Base-by-base conservation (phyloP, 768 basidiomycete genomes). In the Lepiota subincarnata region DNA sequence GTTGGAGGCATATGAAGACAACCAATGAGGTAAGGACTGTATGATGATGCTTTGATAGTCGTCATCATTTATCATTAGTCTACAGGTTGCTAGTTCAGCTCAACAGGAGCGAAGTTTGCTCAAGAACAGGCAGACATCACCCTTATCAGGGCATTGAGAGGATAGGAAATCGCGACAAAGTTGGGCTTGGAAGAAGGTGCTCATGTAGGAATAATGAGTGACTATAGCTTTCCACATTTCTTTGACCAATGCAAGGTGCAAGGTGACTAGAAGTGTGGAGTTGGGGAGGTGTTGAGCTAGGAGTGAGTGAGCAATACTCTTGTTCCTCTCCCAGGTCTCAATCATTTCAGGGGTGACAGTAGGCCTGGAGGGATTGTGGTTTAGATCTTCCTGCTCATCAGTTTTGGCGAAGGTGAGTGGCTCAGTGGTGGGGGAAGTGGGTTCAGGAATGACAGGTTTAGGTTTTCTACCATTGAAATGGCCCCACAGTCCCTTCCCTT, bases 161-260 rank as follows among this genome's bases (percentile, higher is more conserved):
- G 63, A 52, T 28, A 67, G 55, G 55, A 71, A 72, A 7, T 57
- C 35, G 22, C 54, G 38, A 26, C 57, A 56, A 18, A 69, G 38
- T 20, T 64, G 63, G 22, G 66, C 60, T 44, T 68, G 62, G 12
- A 62, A 65, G 48, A 59, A 67, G 8, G 61, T 53, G 12, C 66
- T 61, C 56, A 69, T 70, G 45, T 66, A 56, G 1, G 66, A 64
- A 55, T 63, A 71, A 53, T 72, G 26, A 1, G 55, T 50, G 48
- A 74, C 68, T 7, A n/a, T n/a, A n/a, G 55, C 57, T 0, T 60
- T 57, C 70, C 69, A 72, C 48, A 60, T 60, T 4, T 58, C 59
- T n/a, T 58, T 59, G 19, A 69, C 66, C 6, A 63, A 61, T 8
- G 44, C 14, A 42, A 64, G 58, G 18, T 36, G 28, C 26, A 56